phyloP scores from a whole-genome alignment of 225 moss, liverwort and hornwort genomes.

The Pleurozium schreberi region DNA sequence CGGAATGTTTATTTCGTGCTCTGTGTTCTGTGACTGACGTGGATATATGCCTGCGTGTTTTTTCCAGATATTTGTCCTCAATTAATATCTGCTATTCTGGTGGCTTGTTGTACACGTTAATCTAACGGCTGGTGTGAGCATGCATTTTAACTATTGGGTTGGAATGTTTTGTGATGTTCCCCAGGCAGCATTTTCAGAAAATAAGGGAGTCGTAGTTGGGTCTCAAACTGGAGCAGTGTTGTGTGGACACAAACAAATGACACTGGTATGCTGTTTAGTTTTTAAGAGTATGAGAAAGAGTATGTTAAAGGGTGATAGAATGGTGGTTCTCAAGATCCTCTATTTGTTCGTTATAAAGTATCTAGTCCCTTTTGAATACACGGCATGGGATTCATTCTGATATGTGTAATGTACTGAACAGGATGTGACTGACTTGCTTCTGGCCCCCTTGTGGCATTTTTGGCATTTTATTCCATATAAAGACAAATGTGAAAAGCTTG shows the following conservation, averaged over 20 bases:
- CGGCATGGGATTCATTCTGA: not conserved
- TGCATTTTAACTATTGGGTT: not conserved
- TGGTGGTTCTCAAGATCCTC: not conserved
- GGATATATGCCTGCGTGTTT: not conserved
- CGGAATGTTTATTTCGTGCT: not conserved
- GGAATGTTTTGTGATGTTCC: not conserved
- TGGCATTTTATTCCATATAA: too few species aligned
- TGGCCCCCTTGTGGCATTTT: not conserved
- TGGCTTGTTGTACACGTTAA: not conserved
- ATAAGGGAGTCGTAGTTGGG: constrained; percentile 31
- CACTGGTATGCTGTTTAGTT: constrained; percentile 50
- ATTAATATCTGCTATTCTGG: not conserved
- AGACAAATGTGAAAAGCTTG: too few species aligned
- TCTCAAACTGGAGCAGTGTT: constrained; percentile 71
- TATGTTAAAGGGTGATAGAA: not conserved
- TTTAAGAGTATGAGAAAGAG: not conserved
- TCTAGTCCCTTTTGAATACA: not conserved
- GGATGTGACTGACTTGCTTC: constrained; percentile 82
- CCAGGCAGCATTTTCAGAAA: constrained; percentile 80
- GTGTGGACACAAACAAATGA: constrained; percentile 93
- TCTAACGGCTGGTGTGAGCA: not conserved
- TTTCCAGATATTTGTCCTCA: not conserved
- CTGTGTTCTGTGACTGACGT: not conserved
- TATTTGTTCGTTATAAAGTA: not conserved
- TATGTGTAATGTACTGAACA: constrained; percentile 9